Evolutionary conservation across 2,329 filamentous ascomycete genomes (phyloP).

Genomic region (Fusarium irregulare): DNA sequence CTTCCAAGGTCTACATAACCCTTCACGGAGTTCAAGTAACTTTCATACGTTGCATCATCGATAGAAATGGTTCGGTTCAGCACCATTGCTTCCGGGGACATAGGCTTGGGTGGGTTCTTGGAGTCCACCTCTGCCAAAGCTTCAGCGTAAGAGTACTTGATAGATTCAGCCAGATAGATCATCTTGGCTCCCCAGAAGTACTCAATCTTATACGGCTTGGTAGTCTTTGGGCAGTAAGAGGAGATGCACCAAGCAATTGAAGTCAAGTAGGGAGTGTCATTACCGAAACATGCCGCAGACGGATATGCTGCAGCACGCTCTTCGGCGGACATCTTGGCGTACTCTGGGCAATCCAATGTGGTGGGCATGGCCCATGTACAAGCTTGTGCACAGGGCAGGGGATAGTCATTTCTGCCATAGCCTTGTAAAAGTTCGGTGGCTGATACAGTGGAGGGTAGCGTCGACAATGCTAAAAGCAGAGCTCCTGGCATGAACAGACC

Average conservation of each 20-base stretch:
- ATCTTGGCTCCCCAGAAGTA: constrained; percentile 33
- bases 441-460: neutral
- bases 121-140: constrained; percentile 28
- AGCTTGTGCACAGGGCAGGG: constrained; percentile 22
- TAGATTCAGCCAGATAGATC: constrained; percentile 17
- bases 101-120: neutral
- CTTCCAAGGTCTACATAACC: neutral
- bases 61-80: constrained; percentile 37
- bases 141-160: constrained; percentile 27
- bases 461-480: neutral
- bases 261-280: constrained; percentile 32
- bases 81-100: neutral
- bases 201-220: constrained; percentile 23
- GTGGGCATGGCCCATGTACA: constrained; percentile 31
- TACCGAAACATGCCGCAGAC: constrained; percentile 28
- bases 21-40: constrained; percentile 25
- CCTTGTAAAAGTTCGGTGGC: constrained; percentile 31
- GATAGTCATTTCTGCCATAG: constrained; percentile 31
- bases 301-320: constrained; percentile 27
- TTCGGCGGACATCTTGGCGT: constrained; percentile 28
- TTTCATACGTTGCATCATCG: constrained; percentile 4
- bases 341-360: constrained; percentile 40
- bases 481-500: neutral
- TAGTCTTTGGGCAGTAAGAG: neutral
- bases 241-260: constrained; percentile 40